Evolutionary conservation across 805 yeast species (phyloP).

Genomic region (Candida easanensis): DNA sequence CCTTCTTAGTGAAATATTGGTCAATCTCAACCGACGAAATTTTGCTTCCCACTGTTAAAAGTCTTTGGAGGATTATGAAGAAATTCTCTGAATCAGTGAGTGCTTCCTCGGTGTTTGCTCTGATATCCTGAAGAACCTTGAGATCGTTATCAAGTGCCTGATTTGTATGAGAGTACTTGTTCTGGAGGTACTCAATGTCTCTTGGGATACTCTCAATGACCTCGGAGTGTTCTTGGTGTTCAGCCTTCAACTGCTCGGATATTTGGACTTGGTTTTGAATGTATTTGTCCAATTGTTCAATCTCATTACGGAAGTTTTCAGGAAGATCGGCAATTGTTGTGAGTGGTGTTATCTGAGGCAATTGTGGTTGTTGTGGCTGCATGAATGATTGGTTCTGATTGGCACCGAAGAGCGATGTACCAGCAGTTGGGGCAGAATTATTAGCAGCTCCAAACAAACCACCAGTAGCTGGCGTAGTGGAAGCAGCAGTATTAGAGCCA

Average conservation of each 20-base stretch:
- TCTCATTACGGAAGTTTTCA: constrained; percentile 61
- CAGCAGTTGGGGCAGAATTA: constrained; percentile 11
- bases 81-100: constrained; percentile 48
- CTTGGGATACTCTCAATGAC: constrained; percentile 70
- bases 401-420: constrained; percentile 15
- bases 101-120: constrained; percentile 39
- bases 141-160: constrained; percentile 56
- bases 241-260: constrained; percentile 64
- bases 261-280: constrained; percentile 72
- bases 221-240: constrained; percentile 58
- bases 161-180: constrained; percentile 58
- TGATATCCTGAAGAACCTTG: constrained; percentile 43
- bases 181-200: constrained; percentile 62
- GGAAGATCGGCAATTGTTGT: constrained; percentile 75
- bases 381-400: constrained; percentile 14
- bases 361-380: constrained; percentile 30
- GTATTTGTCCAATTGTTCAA: constrained; percentile 68
- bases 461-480: constrained; percentile 8
- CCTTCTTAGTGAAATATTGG: constrained; percentile 48
- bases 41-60: constrained; percentile 51
- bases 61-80: constrained; percentile 51
- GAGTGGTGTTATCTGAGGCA: constrained; percentile 60
- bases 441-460: constrained; percentile 43
- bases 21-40: constrained; percentile 55
- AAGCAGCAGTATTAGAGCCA: constrained; percentile 19